Conservation (phyloP, 345 rosid species). For the Iberis pinnata region DNA sequence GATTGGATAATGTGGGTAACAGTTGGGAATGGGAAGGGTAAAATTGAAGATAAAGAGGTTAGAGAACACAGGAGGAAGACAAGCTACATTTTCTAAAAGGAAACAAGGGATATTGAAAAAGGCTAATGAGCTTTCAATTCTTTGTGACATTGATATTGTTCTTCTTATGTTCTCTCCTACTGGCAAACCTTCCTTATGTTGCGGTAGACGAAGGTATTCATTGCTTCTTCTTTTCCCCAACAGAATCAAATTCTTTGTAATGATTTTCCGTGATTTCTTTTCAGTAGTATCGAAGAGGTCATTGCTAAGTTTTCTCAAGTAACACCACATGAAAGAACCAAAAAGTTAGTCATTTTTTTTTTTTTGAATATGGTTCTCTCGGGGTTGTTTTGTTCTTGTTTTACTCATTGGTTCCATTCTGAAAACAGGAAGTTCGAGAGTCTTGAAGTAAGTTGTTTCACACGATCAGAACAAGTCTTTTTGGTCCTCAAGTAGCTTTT, state of each 20-base stretch:
- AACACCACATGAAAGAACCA: slow-evolving; percentile 75
- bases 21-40: slow-evolving; percentile 95
- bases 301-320: slow-evolving; percentile 60
- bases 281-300: slow-evolving; percentile 62
- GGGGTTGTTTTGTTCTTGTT: neutral
- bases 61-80: slow-evolving; percentile 58
- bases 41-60: slow-evolving; percentile 79
- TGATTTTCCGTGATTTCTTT: neutral
- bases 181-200: slow-evolving; percentile 57
- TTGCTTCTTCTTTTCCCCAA: neutral
- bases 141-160: slow-evolving; percentile 71
- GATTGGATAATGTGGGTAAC: slow-evolving; percentile 9
- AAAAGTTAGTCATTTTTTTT: slow-evolving; percentile 37
- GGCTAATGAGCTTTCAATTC: slow-evolving; percentile 72
- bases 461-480: slow-evolving; percentile 6
- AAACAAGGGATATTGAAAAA: slow-evolving; percentile 80
- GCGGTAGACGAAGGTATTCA: slow-evolving; percentile 55
- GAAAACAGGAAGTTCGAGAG: slow-evolving; percentile 71
- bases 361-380: neutral
- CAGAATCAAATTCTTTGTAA: neutral
- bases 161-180: slow-evolving; percentile 86
- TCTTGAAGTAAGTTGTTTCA: slow-evolving; percentile 68
- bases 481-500: neutral
- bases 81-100: slow-evolving; percentile 70
- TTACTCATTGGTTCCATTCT: slow-evolving; percentile 11